phyloP scores from a whole-genome alignment of 1,284 basidiomycete genomes.

The Puccinia polysora region DNA sequence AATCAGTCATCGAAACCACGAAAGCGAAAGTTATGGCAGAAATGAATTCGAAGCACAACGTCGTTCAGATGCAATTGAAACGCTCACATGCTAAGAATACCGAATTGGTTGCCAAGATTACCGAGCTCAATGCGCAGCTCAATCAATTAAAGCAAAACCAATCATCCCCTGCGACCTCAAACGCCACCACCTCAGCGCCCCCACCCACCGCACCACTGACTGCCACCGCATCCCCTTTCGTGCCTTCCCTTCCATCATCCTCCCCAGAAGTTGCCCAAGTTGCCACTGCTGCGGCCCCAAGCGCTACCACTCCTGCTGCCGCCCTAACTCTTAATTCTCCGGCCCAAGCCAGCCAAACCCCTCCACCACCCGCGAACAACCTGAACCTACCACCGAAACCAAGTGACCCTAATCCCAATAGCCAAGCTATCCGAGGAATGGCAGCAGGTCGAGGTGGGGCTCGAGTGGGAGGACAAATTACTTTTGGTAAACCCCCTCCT shows the following conservation, averaged over 20 bases:
- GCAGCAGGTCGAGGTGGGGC: too few relatives aligned
- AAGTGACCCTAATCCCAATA: too few relatives aligned
- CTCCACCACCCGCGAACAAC: too few relatives aligned
- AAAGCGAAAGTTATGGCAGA: slow-evolving; percentile 20
- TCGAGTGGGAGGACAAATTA: not conserved
- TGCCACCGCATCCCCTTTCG: slow-evolving; percentile 3
- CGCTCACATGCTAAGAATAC: slow-evolving; percentile 7
- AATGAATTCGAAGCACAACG: slow-evolving; percentile 28
- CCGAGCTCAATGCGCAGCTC: slow-evolving; percentile 17
- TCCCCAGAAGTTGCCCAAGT: not conserved
- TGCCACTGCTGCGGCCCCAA: not conserved
- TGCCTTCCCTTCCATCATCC: not conserved
- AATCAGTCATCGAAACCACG: slow-evolving; percentile 9
- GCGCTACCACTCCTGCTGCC: too few relatives aligned
- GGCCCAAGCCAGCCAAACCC: too few relatives aligned
- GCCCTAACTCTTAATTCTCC: too few relatives aligned
- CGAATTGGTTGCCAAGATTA: slow-evolving; percentile 17
- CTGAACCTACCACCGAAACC: too few relatives aligned
- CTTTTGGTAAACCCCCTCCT: not conserved
- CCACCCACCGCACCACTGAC: slow-evolving; percentile 2
- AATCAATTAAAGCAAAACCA: not conserved
- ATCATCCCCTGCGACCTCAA: not conserved
- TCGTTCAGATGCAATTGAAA: slow-evolving; percentile 37
- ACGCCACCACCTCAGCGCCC: not conserved
- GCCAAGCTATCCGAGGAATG: too few relatives aligned